Conservation (phyloP, 2,329 filamentous ascomycete genomes). For the Drechmeria coniospora region DNA sequence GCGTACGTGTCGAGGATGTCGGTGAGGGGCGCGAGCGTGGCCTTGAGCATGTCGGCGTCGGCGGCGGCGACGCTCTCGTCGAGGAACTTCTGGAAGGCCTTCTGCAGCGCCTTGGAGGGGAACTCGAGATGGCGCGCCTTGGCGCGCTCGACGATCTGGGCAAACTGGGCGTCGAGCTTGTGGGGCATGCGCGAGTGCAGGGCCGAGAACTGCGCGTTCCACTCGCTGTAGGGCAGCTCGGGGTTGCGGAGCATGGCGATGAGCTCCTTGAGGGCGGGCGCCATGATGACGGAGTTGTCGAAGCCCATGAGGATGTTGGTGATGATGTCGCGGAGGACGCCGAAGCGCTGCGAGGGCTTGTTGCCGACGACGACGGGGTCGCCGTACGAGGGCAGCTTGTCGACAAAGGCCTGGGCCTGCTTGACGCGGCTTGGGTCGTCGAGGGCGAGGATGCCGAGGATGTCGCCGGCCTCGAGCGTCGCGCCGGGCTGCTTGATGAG, state of each 20-base stretch:
- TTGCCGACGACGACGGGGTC: conserved; percentile 73
- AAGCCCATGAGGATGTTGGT: conserved; percentile 83
- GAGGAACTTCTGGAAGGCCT: conserved; percentile 75
- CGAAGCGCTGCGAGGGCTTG: conserved; percentile 83
- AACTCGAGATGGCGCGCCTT: conserved; percentile 71
- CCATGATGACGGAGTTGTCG: conserved; percentile 97
- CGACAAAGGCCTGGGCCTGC: conserved; percentile 86
- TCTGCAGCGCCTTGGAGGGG: conserved; percentile 73
- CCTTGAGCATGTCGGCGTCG: conserved; percentile 60
- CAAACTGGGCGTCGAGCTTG: conserved; percentile 71
- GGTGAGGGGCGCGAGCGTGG: conserved; percentile 58
- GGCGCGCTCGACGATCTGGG: conserved; percentile 73
- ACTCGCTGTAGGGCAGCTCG: conserved; percentile 90
- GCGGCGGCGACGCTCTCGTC: conserved; percentile 64
- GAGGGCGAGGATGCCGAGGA: conserved; percentile 88
- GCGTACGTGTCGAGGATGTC: conserved; percentile 66
- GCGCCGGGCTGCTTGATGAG: conserved; percentile 98
- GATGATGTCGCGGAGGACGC: conserved; percentile 60
- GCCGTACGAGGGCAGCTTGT: conserved; percentile 75
- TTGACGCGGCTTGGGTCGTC: conserved; percentile 95
- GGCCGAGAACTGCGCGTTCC: conserved; percentile 88
- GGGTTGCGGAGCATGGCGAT: conserved; percentile 80
- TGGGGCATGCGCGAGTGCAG: conserved; percentile 95
- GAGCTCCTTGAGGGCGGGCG: conserved; percentile 67
- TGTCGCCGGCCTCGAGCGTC: conserved; percentile 94